A percentile compares a stretch with the other conserved stretches of the same genome.
Evolutionary conservation across 306 rosid genomes (phyloP).

Genomic region (Glycyrrhiza uralensis): DNA sequence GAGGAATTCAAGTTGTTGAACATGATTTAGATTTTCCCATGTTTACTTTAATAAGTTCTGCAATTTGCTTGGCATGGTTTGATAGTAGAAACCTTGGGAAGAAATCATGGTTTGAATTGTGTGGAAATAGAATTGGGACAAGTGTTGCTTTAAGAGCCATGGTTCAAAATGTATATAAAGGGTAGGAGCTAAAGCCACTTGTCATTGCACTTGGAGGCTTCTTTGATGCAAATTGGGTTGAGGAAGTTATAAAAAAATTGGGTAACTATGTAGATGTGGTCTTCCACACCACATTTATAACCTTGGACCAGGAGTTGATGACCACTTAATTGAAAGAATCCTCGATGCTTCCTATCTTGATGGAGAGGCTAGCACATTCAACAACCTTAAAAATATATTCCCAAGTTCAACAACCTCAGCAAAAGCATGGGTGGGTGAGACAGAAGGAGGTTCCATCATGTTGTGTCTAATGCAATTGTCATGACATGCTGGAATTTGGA

Average conservation of each 20-base stretch:
- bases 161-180: constrained; percentile 44
- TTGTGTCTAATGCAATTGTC: constrained; percentile 70
- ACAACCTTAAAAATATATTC: constrained; percentile 46
- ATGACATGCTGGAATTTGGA: constrained; percentile 63
- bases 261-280: constrained; percentile 45
- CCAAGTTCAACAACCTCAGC: constrained; percentile 46
- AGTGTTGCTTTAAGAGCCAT: constrained; percentile 46
- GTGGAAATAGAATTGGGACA: constrained; percentile 76
- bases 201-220: constrained; percentile 83
- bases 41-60: constrained; percentile 65
- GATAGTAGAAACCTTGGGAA: constrained; percentile 58
- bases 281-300: constrained; percentile 82
- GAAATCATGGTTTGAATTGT: constrained; percentile 75
- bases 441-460: constrained; percentile 86
- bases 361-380: constrained; percentile 48
- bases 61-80: constrained; percentile 79
- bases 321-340: constrained; percentile 57
- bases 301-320: constrained; percentile 84
- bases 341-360: constrained; percentile 64
- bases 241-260: constrained; percentile 48
- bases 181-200: constrained; percentile 55
- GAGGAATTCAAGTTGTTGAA: constrained; percentile 78
- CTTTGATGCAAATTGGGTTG: constrained; percentile 70
- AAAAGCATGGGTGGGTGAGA: constrained; percentile 83
- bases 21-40: constrained; percentile 76